Evolutionary conservation across 768 basidiomycete genomes (phyloP).

Genomic region (Auriscalpium microsporum): DNA sequence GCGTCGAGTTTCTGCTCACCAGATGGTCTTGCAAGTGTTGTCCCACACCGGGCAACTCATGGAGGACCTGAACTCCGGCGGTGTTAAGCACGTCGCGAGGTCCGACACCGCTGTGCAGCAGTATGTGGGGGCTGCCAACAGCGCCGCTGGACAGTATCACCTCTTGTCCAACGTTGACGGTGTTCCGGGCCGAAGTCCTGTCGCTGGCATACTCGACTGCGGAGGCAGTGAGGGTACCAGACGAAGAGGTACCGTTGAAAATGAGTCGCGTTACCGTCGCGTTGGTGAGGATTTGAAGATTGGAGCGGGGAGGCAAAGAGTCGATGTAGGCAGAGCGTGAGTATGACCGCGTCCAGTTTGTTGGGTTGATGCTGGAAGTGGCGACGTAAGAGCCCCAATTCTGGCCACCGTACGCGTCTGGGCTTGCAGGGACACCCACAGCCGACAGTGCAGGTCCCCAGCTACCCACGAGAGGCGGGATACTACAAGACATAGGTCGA

Average conservation of each 20-base stretch:
- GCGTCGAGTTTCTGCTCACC: constrained; percentile 19
- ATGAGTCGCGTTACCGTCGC: constrained; percentile 50
- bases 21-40: constrained; percentile 52
- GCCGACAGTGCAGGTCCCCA: constrained; percentile 46
- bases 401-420: constrained; percentile 39
- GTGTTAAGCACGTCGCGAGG: constrained; percentile 41
- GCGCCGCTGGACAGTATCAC: constrained; percentile 44
- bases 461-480: constrained; percentile 5
- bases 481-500: constrained; percentile 14
- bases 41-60: constrained; percentile 52
- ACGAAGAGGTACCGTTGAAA: constrained; percentile 26
- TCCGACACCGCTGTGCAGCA: constrained; percentile 53
- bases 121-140: constrained; percentile 44
- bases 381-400: constrained; percentile 47
- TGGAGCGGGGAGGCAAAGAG: constrained; percentile 49
- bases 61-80: constrained; percentile 35
- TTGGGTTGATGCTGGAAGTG: constrained; percentile 50
- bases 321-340: constrained; percentile 61
- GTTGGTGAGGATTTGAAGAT: constrained; percentile 54
- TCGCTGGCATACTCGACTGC: constrained; percentile 41
- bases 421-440: constrained; percentile 32
- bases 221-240: constrained; percentile 31
- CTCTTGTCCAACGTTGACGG: constrained; percentile 51
- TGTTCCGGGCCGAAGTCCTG: constrained; percentile 24
- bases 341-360: constrained; percentile 58